A percentile compares a stretch with the other conserved stretches of the same genome.
phyloP scores from a whole-genome alignment of 768 basidiomycete genomes.

The Suillus variegatus region DNA sequence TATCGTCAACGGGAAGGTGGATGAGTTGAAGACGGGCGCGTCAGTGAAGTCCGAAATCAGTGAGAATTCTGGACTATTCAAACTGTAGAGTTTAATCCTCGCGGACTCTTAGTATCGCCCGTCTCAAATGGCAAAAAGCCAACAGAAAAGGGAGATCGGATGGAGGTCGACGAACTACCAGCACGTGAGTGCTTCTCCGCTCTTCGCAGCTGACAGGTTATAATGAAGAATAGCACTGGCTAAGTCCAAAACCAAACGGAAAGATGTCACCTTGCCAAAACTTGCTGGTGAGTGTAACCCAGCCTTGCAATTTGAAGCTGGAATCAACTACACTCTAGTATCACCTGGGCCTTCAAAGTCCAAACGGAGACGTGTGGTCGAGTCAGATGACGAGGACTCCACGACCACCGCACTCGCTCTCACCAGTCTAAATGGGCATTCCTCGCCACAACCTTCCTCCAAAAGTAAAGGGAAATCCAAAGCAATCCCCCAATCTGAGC shows the following conservation, averaged over 20 bases:
- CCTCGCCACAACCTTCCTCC: conserved; percentile 7
- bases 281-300: conserved; percentile 19
- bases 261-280: conserved; percentile 27
- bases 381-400: conserved; percentile 54
- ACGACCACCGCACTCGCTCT: not conserved
- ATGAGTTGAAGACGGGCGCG: not conserved
- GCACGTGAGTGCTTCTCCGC: not conserved
- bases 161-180: not conserved
- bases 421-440: conserved; percentile 2
- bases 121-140: conserved; percentile 1
- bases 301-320: conserved; percentile 4
- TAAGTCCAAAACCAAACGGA: conserved; percentile 39
- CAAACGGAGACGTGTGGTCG: conserved; percentile 55
- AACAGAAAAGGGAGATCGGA: not conserved
- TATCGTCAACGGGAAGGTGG: conserved; percentile 6
- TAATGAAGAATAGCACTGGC: conserved; percentile 29
- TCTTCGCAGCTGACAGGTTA: not conserved
- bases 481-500: conserved; percentile 14
- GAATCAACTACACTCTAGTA: conserved; percentile 20
- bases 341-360: conserved; percentile 26
- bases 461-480: conserved; percentile 23
- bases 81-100: not conserved
- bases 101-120: not conserved
- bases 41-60: not conserved
- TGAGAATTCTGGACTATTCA: not conserved